A percentile compares a stretch with the other conserved stretches of the same genome.
These are phyloP conservation scores for Scolecobasidium constrictum DNA, from an alignment of 2,329 filamentous ascomycete genomes.

Conservation along the genomic window DNA sequence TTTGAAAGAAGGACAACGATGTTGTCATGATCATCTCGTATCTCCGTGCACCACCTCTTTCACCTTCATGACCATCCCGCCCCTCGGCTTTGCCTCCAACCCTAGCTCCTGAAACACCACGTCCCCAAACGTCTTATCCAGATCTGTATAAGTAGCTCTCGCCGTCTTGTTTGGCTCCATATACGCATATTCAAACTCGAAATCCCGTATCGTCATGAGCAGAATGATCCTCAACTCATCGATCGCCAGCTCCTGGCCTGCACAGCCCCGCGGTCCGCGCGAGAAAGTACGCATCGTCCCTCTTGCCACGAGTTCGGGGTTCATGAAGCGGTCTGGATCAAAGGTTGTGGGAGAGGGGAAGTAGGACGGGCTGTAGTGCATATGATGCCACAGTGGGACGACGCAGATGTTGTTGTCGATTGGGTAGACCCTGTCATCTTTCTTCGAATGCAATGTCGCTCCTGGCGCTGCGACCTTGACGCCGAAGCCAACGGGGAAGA, in stretches of 20 bases:
- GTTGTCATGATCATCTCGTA: no score
- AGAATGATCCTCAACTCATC: constrained; percentile 42
- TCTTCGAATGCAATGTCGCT: constrained; percentile 10
- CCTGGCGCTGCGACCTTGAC: not conserved
- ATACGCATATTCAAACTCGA: constrained; percentile 32
- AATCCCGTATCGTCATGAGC: constrained; percentile 37
- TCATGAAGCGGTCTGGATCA: not conserved
- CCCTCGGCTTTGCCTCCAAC: constrained; percentile 21
- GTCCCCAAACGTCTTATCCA: constrained; percentile 21
- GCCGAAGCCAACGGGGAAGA: constrained; percentile 18
- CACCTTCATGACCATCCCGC: constrained; percentile 22
- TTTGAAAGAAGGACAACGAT: no score
- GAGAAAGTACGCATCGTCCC: constrained; percentile 44
- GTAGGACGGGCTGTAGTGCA: constrained; percentile 14
- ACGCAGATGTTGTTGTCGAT: not conserved
- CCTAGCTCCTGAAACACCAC: constrained; percentile 20
- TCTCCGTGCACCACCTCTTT: constrained; percentile 10
- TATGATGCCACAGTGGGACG: constrained; percentile 10
- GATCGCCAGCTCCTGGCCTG: constrained; percentile 45
- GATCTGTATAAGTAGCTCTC: constrained; percentile 17
- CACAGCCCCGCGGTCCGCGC: constrained; percentile 42
- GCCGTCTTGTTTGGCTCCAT: constrained; percentile 19
- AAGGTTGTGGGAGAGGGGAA: constrained; percentile 13
- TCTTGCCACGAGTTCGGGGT: not conserved
- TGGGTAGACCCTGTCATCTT: not conserved